Base-by-base conservation (phyloP, 345 rosid species). In the Combretum micranthum region DNA sequence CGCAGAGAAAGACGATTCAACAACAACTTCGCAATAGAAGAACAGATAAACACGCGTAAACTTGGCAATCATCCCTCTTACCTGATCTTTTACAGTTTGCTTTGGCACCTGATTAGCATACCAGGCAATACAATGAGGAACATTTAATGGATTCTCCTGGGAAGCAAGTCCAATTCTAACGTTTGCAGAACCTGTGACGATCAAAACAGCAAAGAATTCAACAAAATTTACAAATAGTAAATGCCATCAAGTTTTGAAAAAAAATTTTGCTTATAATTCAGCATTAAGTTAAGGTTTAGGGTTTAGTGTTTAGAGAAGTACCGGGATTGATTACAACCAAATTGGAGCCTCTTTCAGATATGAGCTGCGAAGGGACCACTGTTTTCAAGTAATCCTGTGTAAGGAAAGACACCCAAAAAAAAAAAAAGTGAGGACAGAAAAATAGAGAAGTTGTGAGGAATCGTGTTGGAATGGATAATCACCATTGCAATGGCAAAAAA, bases 381-480 rank as follows among this genome's bases (percentile, higher is more conserved):
- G 99, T 77, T 72, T 82, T 93, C 85, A 93, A 65, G 81, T 93
- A 87, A 78, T 93, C 99, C 99, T 89, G 83, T 63, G 21, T n/a
- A 14, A 16, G 14, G 32, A 45, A 3, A 51, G 12, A n/a, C n/a
- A n/a, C n/a, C n/a, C n/a, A n/a, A 4, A n/a, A 15, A 0, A 42
- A 42, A 12, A 44, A 20, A 45, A 60, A 11, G 32, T 15, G 15
- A 26, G 15, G 52, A 1, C 17, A 26, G 50, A 43, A 21, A 52
- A 47, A 25, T 16, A 20, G 44, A 37, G 17, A 32, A 18, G 12
- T 3, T 1, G 15, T 19, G 53, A n/a, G 62, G 9, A 32, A 32
- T 32, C 1, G 10, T 32, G 9, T 32, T 4, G 37, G 44, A 25
- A 15, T 7, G 45, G 15, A 6, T 3, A 42, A 59, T 21, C 43